Conservation (phyloP, 805 yeast genomes). For the Suhomyces faveliae region DNA sequence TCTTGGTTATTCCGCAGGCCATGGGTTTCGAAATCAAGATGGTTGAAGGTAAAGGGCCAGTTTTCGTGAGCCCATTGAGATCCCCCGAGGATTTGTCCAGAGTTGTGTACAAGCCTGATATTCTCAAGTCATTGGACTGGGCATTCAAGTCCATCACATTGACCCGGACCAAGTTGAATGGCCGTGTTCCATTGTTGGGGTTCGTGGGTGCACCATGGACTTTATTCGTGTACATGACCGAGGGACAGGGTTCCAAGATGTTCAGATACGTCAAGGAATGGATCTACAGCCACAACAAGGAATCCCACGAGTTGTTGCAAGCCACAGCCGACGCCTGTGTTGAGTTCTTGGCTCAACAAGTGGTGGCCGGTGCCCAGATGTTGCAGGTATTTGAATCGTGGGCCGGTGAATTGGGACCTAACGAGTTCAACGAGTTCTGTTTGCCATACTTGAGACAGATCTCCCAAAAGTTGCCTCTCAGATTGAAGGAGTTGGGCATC, state of each 20-base stretch:
- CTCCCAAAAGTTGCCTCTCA: constrained; percentile 60
- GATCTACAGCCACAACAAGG: constrained; percentile 78
- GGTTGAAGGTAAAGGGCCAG: constrained; percentile 94
- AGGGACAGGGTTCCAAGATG: constrained; percentile 93
- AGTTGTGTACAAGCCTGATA: constrained; percentile 64
- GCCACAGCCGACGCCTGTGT: constrained; percentile 83
- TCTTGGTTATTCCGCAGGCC: constrained; percentile 95
- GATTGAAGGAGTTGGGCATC: constrained; percentile 71
- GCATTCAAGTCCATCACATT: constrained; percentile 90
- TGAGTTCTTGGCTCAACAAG: constrained; percentile 92
- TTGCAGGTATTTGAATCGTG: constrained; percentile 95
- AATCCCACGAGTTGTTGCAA: constrained; percentile 67
- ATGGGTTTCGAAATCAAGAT: constrained; percentile 94
- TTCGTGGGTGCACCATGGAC: constrained; percentile 99
- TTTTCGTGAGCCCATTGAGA: constrained; percentile 85
- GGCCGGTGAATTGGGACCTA: constrained; percentile 96
- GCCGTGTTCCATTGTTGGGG: constrained; percentile 92
- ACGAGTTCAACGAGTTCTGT: constrained; percentile 83
- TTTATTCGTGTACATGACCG: constrained; percentile 91
- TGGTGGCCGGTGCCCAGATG: constrained; percentile 97
- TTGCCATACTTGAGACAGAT: constrained; percentile 85
- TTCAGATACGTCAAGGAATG: constrained; percentile 90
- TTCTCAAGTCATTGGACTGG: constrained; percentile 81
- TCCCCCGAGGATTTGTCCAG: constrained; percentile 62
- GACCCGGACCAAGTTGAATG: constrained; percentile 82